phyloP scores from a whole-genome alignment of 1,139 yeast genomes.

The Yamadazyma epiphylla region DNA sequence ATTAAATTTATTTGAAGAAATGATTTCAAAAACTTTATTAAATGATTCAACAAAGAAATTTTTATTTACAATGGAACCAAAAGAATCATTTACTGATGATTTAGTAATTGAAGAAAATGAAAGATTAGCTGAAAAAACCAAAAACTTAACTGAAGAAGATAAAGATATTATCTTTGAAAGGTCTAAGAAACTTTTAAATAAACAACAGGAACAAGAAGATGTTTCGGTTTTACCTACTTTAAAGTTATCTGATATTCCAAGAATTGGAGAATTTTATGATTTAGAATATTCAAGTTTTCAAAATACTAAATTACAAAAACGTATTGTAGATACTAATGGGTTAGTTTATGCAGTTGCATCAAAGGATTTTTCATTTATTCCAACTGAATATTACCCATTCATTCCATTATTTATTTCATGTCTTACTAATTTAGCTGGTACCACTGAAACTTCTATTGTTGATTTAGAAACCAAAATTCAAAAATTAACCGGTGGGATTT shows the following conservation, averaged over 20 bases:
- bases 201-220: conserved; percentile 70
- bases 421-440: conserved; percentile 78
- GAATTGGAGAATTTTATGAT: conserved; percentile 44
- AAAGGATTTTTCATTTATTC: conserved; percentile 52
- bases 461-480: conserved; percentile 83
- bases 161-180: conserved; percentile 54
- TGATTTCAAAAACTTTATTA: conserved; percentile 53
- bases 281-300: conserved; percentile 21
- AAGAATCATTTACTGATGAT: conserved; percentile 45
- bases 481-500: conserved; percentile 79
- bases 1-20: conserved; percentile 50
- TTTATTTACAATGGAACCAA: conserved; percentile 75
- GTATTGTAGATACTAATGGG: conserved; percentile 71
- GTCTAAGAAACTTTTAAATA: conserved; percentile 55
- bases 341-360: conserved; percentile 65
- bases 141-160: conserved; percentile 51
- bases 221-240: conserved; percentile 77
- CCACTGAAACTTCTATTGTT: conserved; percentile 63
- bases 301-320: conserved; percentile 31
- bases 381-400: conserved; percentile 59
- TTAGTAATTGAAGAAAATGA: conserved; percentile 53
- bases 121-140: conserved; percentile 45
- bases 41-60: conserved; percentile 48
- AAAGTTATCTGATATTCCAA: conserved; percentile 66
- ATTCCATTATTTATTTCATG: conserved; percentile 78